These are phyloP conservation scores for Fusarium nelsonii DNA, from an alignment of 2,329 filamentous ascomycete genomes.

Conservation along the genomic window DNA sequence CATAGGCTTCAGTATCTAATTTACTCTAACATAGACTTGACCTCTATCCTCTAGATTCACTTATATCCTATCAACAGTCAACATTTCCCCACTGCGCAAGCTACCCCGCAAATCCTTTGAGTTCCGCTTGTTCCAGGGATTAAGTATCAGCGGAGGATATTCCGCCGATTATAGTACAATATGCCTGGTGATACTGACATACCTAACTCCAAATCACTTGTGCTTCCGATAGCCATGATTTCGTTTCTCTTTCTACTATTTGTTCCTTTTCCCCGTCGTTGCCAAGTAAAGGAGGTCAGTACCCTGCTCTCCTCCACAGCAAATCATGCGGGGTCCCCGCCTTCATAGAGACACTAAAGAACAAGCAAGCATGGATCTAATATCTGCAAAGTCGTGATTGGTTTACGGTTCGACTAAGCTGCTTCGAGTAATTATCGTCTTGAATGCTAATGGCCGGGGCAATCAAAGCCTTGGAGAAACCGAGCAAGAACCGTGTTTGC, in stretches of 20 bases:
- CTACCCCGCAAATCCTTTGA: conserved; percentile 29
- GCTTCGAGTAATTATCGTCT: conserved; percentile 22
- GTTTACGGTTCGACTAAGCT: conserved; percentile 25
- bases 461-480: conserved; percentile 42
- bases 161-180: neutral
- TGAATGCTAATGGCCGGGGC: conserved; percentile 16
- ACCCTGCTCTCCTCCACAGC: conserved; percentile 14
- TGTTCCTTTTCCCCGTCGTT: neutral
- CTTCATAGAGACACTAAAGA: conserved; percentile 21
- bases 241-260: neutral
- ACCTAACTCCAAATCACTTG: neutral
- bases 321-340: conserved; percentile 39
- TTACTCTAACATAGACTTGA: neutral
- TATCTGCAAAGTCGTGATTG: conserved; percentile 28
- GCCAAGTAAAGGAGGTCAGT: neutral
- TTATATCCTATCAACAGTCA: conserved; percentile 9
- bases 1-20: neutral
- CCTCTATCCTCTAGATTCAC: neutral
- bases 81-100: conserved; percentile 32
- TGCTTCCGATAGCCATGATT: neutral
- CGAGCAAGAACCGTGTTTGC: conserved; percentile 46
- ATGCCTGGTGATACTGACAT: neutral
- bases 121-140: neutral
- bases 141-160: too few relatives aligned
- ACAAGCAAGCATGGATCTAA: conserved; percentile 27